Percentiles rank a stretch among this genome's conserved stretches.
Conservation (phyloP, 495 filamentous ascomycete species). For the Evansstolkia leycettana region DNA sequence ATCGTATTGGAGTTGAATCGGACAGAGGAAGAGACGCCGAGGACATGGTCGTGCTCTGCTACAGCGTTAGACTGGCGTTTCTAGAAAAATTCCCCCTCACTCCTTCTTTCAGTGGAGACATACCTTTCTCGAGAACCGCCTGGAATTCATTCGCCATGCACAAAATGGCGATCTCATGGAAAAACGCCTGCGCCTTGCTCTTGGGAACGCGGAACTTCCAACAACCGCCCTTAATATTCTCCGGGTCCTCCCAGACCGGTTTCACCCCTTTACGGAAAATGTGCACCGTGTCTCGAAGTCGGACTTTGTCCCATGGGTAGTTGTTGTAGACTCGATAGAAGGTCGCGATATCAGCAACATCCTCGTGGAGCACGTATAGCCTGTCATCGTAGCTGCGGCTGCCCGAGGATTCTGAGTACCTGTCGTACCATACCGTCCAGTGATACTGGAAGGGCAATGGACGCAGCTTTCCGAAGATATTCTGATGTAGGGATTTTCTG, state of each 20-base stretch:
- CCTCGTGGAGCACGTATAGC: slow-evolving; percentile 52
- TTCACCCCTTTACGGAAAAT: slow-evolving; percentile 79
- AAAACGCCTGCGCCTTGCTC: slow-evolving; percentile 57
- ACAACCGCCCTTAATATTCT: slow-evolving; percentile 68
- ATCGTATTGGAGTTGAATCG: slow-evolving; percentile 62
- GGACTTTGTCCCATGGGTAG: slow-evolving; percentile 62
- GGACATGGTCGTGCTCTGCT: slow-evolving; percentile 58
- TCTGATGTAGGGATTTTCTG: slow-evolving; percentile 22
- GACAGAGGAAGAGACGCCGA: slow-evolving; percentile 47
- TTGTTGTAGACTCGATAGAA: slow-evolving; percentile 92
- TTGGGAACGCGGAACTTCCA: slow-evolving; percentile 86
- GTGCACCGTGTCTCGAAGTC: slow-evolving; percentile 71
- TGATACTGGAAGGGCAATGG: slow-evolving; percentile 38
- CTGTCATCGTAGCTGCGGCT: slow-evolving; percentile 45
- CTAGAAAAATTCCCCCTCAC: too few species aligned
- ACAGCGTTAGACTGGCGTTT: neutral
- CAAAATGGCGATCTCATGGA: slow-evolving; percentile 66
- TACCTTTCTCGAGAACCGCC: slow-evolving; percentile 58
- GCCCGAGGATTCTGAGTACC: slow-evolving; percentile 19
- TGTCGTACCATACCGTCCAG: slow-evolving; percentile 50
- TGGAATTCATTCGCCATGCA: slow-evolving; percentile 79
- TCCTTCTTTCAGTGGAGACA: too few species aligned
- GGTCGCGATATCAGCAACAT: slow-evolving; percentile 61
- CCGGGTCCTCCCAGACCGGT: slow-evolving; percentile 82
- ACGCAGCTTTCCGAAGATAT: slow-evolving; percentile 34